A percentile compares a stretch with the other conserved stretches of the same genome.
Conservation (phyloP, 2,329 filamentous ascomycete genomes). For the Macrophomina pseudophaseolina region DNA sequence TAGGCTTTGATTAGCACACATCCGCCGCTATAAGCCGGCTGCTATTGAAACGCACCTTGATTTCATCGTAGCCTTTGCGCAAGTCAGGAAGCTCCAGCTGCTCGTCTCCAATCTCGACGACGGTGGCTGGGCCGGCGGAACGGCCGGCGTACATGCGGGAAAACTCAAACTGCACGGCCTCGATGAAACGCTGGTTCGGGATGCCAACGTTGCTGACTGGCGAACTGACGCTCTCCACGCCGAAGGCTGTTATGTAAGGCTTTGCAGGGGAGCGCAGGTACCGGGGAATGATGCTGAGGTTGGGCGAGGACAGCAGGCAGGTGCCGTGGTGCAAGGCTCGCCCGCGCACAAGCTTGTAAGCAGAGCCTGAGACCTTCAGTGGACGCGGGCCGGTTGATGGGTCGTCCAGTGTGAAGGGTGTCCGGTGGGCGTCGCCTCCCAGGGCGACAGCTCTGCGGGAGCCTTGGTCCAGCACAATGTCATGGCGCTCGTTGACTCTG, state of each 20-base stretch:
- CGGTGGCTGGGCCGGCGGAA: slow-evolving; percentile 43
- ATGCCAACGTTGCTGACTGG: slow-evolving; percentile 79
- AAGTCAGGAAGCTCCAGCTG: slow-evolving; percentile 60
- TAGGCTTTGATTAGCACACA: slow-evolving; percentile 35
- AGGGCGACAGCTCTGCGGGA: slow-evolving; percentile 34
- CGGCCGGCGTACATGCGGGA: slow-evolving; percentile 64
- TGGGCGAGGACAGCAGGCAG: slow-evolving; percentile 78
- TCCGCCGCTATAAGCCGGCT: not conserved
- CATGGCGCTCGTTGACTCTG: slow-evolving; percentile 86
- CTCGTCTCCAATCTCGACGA: slow-evolving; percentile 58
- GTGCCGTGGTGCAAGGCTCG: slow-evolving; percentile 93
- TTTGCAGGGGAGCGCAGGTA: slow-evolving; percentile 81
- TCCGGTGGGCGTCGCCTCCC: slow-evolving; percentile 49
- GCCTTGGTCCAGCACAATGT: slow-evolving; percentile 75
- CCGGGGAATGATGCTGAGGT: slow-evolving; percentile 70
- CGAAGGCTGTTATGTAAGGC: slow-evolving; percentile 76
- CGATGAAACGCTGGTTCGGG: slow-evolving; percentile 51
- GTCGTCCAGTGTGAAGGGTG: slow-evolving; percentile 48
- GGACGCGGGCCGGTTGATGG: slow-evolving; percentile 39
- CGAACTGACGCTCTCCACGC: slow-evolving; percentile 90
- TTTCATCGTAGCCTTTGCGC: slow-evolving; percentile 64
- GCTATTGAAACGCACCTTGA: slow-evolving; percentile 41
- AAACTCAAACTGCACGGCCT: slow-evolving; percentile 64
- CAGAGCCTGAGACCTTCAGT: slow-evolving; percentile 88
- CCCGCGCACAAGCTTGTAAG: slow-evolving; percentile 85